Percentiles rank a stretch among this genome's conserved stretches.
Evolutionary conservation across 2,329 filamentous ascomycete species (phyloP).

Genomic region (Cordyceps farinosa): DNA sequence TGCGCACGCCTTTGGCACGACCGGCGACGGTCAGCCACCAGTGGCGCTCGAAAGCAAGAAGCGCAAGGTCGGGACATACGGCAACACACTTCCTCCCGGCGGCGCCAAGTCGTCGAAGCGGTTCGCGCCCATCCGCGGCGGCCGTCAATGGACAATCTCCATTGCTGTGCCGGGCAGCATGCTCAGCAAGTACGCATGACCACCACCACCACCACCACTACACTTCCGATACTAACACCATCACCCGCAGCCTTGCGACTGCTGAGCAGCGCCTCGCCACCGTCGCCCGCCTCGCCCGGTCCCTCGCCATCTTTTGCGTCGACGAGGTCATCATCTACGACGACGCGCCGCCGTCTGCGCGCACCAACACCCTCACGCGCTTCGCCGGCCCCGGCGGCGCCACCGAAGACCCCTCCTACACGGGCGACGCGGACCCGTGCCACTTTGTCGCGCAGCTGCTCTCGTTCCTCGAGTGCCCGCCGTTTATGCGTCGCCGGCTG

Average conservation of each 20-base stretch:
- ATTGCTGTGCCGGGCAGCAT: conserved; percentile 66
- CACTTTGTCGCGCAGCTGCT: conserved; percentile 78
- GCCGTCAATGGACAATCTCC: conserved; percentile 17
- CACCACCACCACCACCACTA: too few relatives aligned
- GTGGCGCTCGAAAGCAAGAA: conserved; percentile 2
- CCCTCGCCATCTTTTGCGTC: conserved; percentile 76
- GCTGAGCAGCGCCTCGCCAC: conserved; percentile 72
- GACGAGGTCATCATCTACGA: conserved; percentile 83
- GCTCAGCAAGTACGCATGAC: conserved; percentile 59
- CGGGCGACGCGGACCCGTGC: conserved; percentile 69
- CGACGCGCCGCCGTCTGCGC: conserved; percentile 52
- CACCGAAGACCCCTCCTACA: conserved; percentile 45
- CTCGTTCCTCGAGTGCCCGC: conserved; percentile 78
- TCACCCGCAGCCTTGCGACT: conserved; percentile 56
- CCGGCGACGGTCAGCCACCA: neutral
- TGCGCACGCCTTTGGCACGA: neutral
- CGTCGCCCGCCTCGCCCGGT: conserved; percentile 73
- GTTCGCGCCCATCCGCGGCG: conserved; percentile 5
- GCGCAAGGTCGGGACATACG: conserved; percentile 6
- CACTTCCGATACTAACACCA: neutral
- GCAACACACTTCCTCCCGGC: neutral
- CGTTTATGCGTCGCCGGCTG: conserved; percentile 71
- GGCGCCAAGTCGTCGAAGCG: neutral
- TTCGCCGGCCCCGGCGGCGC: neutral
- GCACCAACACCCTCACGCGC: conserved; percentile 43